These are phyloP conservation scores for Schoenoplectus tabernaemontani DNA, from an alignment of 202 grass and related monocot genomes.

Conservation along the genomic window DNA sequence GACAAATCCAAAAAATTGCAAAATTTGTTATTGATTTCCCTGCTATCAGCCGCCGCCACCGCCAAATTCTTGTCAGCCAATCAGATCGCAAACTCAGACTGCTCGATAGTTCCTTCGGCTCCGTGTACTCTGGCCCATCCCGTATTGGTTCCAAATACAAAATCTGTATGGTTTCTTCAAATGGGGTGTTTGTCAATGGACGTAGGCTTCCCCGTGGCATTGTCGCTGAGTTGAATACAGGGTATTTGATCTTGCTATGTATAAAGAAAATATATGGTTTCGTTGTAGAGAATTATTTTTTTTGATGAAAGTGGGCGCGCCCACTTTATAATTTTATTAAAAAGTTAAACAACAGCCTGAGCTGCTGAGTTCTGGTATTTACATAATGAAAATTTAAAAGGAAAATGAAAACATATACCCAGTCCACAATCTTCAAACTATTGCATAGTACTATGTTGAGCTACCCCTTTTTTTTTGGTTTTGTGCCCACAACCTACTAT, in stretches of 20 bases:
- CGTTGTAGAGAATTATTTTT: too few species aligned
- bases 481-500: too few species aligned
- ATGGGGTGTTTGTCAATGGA: slow-evolving; percentile 44
- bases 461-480: too few species aligned
- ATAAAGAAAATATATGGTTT: slow-evolving; percentile 38
- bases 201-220: slow-evolving; percentile 24
- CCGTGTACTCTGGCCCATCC: neutral
- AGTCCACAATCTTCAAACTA: too few species aligned
- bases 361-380: too few species aligned
- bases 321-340: too few species aligned
- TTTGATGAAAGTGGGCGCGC: too few species aligned
- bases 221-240: slow-evolving; percentile 37
- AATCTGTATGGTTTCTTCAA: slow-evolving; percentile 4
- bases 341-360: too few species aligned
- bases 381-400: too few species aligned
- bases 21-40: slow-evolving; percentile 31
- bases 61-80: slow-evolving; percentile 38
- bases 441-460: too few species aligned
- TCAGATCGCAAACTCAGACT: slow-evolving; percentile 37
- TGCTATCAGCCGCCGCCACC: slow-evolving; percentile 19
- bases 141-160: neutral
- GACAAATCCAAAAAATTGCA: slow-evolving; percentile 34
- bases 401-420: too few species aligned
- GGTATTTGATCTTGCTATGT: slow-evolving; percentile 47
- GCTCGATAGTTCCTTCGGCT: slow-evolving; percentile 10